phyloP scores from a whole-genome alignment of 352 stramenopile genomes.

The Pythium plurisporium region DNA sequence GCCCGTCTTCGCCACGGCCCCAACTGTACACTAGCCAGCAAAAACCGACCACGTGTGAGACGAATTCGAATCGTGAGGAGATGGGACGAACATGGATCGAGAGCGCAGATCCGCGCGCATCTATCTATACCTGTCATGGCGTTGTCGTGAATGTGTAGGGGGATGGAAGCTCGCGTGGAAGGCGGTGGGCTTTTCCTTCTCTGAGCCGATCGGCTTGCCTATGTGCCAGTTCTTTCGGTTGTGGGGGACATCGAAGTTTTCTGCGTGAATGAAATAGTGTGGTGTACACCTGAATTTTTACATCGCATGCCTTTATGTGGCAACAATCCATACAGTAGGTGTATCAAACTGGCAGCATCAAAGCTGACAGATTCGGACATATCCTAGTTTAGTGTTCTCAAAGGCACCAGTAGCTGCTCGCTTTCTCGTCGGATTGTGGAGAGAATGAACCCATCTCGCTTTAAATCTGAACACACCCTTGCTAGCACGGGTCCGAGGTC shows the following conservation, averaged over 20 bases:
- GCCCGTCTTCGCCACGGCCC: constrained; percentile 83
- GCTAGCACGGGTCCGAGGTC: constrained; percentile 46
- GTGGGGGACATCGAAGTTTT: constrained; percentile 20
- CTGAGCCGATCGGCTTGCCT: not conserved
- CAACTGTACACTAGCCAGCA: constrained; percentile 70
- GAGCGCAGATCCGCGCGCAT: constrained; percentile 15
- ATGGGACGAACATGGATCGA: not conserved
- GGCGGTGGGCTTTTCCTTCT: not conserved
- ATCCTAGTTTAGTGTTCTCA: not conserved
- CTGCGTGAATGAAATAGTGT: not conserved
- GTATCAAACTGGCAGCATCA: too few species aligned
- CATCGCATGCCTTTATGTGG: not conserved
- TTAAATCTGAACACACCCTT: not conserved
- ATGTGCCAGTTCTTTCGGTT: not conserved
- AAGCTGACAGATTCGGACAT: not conserved
- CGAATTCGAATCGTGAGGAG: not conserved
- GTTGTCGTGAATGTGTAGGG: not conserved
- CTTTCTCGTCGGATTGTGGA: too few species aligned
- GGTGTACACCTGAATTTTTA: not conserved
- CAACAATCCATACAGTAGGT: not conserved
- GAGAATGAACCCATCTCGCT: not conserved
- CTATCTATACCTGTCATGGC: constrained; percentile 16
- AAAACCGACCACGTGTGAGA: not conserved
- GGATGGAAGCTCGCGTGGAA: not conserved
- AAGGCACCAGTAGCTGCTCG: not conserved